Evolutionary conservation across 1,284 basidiomycete genomes (phyloP).

Genomic region (Heterobasidion parviporum): DNA sequence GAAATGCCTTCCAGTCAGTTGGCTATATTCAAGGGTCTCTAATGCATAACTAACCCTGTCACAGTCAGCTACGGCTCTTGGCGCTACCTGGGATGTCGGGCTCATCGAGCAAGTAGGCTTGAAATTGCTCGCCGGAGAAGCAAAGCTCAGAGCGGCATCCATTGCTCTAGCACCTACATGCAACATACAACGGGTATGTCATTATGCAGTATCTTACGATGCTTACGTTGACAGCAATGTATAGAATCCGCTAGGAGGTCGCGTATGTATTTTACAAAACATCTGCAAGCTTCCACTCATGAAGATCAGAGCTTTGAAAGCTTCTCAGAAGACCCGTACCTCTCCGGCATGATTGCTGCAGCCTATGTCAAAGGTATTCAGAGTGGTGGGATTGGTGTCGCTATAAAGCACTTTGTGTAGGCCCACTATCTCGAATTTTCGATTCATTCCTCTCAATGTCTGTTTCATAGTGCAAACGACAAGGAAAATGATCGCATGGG

Average conservation of each 20-base stretch:
- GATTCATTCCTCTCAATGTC: not conserved
- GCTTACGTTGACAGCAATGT: not conserved
- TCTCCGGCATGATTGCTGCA: slow-evolving; percentile 53
- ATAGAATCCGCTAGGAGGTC: slow-evolving; percentile 43
- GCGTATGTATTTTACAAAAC: slow-evolving; percentile 23
- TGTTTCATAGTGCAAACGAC: slow-evolving; percentile 37
- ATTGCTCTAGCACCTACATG: slow-evolving; percentile 61
- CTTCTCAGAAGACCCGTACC: slow-evolving; percentile 60
- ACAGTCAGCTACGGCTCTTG: slow-evolving; percentile 62
- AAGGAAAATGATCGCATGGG: slow-evolving; percentile 61
- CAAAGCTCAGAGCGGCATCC: slow-evolving; percentile 56
- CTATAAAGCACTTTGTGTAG: slow-evolving; percentile 36
- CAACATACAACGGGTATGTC: slow-evolving; percentile 52
- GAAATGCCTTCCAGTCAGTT: slow-evolving; percentile 50
- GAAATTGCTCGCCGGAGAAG: slow-evolving; percentile 47
- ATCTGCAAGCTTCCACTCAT: not conserved
- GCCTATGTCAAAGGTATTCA: slow-evolving; percentile 64
- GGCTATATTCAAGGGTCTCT: not conserved
- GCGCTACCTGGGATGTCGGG: slow-evolving; percentile 53
- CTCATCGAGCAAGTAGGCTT: slow-evolving; percentile 45
- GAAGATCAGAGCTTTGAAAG: slow-evolving; percentile 42
- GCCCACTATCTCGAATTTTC: not conserved
- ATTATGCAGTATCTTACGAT: not conserved
- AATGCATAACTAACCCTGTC: not conserved
- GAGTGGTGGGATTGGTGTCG: slow-evolving; percentile 52